A percentile compares a stretch with the other conserved stretches of the same genome.
Conservation (phyloP, 371 early-diverging fungal species). For the Blakeslea trispora region DNA sequence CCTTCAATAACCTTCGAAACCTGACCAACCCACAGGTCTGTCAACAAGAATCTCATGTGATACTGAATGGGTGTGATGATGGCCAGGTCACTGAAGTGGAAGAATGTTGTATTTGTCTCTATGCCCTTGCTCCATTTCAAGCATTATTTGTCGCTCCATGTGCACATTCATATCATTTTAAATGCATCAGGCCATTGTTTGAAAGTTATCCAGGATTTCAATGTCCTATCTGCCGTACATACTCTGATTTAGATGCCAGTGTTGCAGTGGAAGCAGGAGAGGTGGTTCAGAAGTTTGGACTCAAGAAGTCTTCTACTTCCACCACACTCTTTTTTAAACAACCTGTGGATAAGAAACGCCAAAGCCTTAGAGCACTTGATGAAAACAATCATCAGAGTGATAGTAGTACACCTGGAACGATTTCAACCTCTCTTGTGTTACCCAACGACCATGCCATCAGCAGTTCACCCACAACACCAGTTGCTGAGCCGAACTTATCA, state of each 20-base stretch:
- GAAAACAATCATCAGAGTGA: too few species aligned
- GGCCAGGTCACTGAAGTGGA: slow-evolving; percentile 31
- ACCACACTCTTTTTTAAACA: background rate
- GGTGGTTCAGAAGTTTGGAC: slow-evolving; percentile 18
- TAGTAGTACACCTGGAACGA: too few species aligned
- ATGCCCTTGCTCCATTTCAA: slow-evolving; percentile 87
- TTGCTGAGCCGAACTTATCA: slow-evolving; percentile 20
- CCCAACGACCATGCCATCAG: background rate
- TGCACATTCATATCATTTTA: slow-evolving; percentile 94
- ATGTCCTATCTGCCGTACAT: slow-evolving; percentile 95
- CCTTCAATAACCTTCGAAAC: slow-evolving; percentile 42
- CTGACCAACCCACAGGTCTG: slow-evolving; percentile 18
- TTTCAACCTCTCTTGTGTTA: too few species aligned
- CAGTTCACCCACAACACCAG: slow-evolving; percentile 5
- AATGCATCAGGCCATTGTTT: slow-evolving; percentile 84
- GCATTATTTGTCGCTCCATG: slow-evolving; percentile 95
- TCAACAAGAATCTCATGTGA: slow-evolving; percentile 5
- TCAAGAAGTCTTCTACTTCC: background rate
- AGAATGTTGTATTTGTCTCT: slow-evolving; percentile 97
- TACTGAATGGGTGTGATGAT: slow-evolving; percentile 4
- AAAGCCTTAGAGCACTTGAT: too few species aligned
- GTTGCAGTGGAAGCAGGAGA: slow-evolving; percentile 57
- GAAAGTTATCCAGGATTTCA: slow-evolving; percentile 79
- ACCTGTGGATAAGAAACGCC: too few species aligned
- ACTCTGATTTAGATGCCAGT: slow-evolving; percentile 90